Evolutionary conservation across 2,329 filamentous ascomycete species (phyloP), one percentile per base, ranked within the genome.

Genomic region (Ascochyta clinopodiicola): DNA sequence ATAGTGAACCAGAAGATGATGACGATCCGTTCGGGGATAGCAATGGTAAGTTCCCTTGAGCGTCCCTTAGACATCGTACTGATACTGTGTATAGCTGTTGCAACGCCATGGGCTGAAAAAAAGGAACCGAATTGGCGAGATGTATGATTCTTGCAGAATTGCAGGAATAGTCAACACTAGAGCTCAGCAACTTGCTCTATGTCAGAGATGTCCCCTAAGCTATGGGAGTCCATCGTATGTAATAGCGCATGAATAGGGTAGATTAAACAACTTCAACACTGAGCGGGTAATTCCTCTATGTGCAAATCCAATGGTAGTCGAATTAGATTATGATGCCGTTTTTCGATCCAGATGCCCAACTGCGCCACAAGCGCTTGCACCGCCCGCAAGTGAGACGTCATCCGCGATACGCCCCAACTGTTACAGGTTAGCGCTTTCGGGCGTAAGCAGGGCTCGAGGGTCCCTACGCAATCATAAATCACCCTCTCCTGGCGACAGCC

Each of bases 21-120:
- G 84, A 95, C 60, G 86, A 96, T 70, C 92, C 92, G 0, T 96
- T 96, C 73, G 91, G 90, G 4, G 92, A 96, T 72, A 85, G 84
- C 37, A 93, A 96, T 71, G 90, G 72, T 73, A 61, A 49, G 65
- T 52, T 8, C 2, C 8, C 1, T 4, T 7, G 24, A 31, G 12
- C 7, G 3, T 12, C 2, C 17, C 12, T 9, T 3, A 1, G 0
- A 8, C 1, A 15, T 3, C 5, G 27, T 44, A 39, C 66, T 69
- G 51, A 70, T 22, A 1, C 9, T 17, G 6, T 8, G 24, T 34
- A 9, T 19, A 75, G 72, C 87, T 4, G 82, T 91, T 24, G 80
- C 80, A 44, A 85, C 82, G 3, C 82, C 82, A 17, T 77, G 72
- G 64, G 57, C 44, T 8, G 72, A 75, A 49, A 64, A 62, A 45